phyloP scores from a whole-genome alignment of 495 filamentous ascomycete genomes.

The Tuber calosporum region DNA sequence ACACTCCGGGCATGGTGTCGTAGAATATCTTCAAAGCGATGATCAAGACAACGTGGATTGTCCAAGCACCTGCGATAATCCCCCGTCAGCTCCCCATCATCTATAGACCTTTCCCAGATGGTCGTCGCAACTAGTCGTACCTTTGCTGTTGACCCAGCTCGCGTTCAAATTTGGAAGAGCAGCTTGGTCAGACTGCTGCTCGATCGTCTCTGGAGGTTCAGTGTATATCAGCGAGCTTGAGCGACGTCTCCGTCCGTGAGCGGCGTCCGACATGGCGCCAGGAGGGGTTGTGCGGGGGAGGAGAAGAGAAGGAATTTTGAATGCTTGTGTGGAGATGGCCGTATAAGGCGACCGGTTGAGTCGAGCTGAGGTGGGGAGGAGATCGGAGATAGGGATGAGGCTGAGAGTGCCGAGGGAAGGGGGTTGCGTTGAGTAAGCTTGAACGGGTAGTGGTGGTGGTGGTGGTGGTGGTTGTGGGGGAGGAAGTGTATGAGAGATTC shows the following conservation, averaged over 20 bases:
- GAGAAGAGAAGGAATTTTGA: constrained; percentile 40
- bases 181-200: constrained; percentile 92
- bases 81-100: constrained; percentile 19
- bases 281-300: constrained; percentile 41
- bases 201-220: constrained; percentile 85
- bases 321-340: constrained; percentile 28
- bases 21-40: constrained; percentile 84
- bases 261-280: constrained; percentile 39
- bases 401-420: constrained; percentile 11
- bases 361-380: constrained; percentile 14
- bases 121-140: constrained; percentile 49
- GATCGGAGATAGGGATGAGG: constrained; percentile 27
- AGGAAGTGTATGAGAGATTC: neutral
- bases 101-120: neutral
- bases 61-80: constrained; percentile 71
- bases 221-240: constrained; percentile 96
- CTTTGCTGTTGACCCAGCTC: constrained; percentile 98
- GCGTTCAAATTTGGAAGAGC: constrained; percentile 92
- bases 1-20: constrained; percentile 88
- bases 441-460: constrained; percentile 3
- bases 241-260: constrained; percentile 63
- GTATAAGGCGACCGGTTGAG: constrained; percentile 18
- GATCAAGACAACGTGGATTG: constrained; percentile 90
- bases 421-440: constrained; percentile 13
- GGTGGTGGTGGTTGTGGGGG: neutral